phyloP scores from a whole-genome alignment of 441 rosid genomes.

The Rhodomyrtus psidioides region DNA sequence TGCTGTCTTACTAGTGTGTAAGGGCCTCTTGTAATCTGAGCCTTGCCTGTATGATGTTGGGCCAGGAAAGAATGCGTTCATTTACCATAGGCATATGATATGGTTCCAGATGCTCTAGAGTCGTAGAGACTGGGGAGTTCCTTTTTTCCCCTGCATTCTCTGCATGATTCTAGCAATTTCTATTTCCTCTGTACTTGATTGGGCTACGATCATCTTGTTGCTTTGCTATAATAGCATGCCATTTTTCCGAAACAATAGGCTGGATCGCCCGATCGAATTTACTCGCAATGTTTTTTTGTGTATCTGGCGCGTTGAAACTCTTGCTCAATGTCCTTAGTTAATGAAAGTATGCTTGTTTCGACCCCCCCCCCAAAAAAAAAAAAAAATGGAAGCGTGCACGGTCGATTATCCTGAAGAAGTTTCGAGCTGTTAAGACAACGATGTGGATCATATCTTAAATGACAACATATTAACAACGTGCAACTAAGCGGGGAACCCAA shows the following conservation, averaged over 20 bases:
- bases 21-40: background rate
- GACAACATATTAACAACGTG: background rate
- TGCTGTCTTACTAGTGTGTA: background rate
- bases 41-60: background rate
- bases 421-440: background rate
- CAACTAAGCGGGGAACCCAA: background rate
- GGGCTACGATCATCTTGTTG: background rate
- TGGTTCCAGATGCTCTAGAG: background rate
- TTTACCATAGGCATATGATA: background rate
- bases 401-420: background rate
- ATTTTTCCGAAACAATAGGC: background rate
- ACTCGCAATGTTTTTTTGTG: background rate
- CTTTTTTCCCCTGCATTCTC: background rate
- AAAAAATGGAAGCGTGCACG: accelerated
- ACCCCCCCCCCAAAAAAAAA: too few species aligned
- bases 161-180: background rate
- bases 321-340: too few species aligned
- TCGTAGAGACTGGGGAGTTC: background rate
- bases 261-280: background rate
- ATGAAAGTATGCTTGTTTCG: too few species aligned
- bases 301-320: background rate
- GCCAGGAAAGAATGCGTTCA: background rate
- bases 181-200: background rate
- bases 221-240: background rate
- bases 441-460: background rate